Evolutionary conservation across 768 basidiomycete species (phyloP), one percentile per base, ranked within the genome.

Genomic region (Myochromella boudieri): DNA sequence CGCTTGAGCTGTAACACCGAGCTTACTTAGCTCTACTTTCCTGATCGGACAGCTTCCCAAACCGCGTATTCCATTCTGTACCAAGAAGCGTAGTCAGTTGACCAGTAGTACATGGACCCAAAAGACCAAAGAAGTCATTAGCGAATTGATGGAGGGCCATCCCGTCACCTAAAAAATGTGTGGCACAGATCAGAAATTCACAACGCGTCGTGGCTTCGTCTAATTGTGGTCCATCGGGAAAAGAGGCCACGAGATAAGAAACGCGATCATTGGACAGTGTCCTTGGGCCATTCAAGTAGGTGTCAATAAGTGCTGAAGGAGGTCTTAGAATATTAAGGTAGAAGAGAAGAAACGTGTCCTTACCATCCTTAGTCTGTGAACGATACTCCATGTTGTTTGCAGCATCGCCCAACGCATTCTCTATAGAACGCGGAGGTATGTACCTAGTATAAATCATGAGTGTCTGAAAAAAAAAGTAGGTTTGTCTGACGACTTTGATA

Each of bases 111-210:
- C 61, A 39, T 28, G 70, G 58, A 0, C 77, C 82, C 31, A 91
- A 68, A 3, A 92, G 68, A 14, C 68, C 63, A 60, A 91, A 85
- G 59, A 92, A 82, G 54, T 91, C 87, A 61, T 90, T 89, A 20
- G 86, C 87, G 51, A 85, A 87, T 49, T 79, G 75, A 64, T 92
- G 89, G 14, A 92, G 72, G 1, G 89, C 86, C 84, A 91, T 91
- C 17, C 91, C 91, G 60, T 94, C 91, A 15, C 89, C 90, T 37
- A 92, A 63, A 63, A 85, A 92, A 61, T 94, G 91, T 6, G 86
- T 80, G 3, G 86, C 83, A 53, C 84, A 84, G 38, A 94, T 76
- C 51, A 89, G 68, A 44, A 91, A 65, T 58, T 91, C 80, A 57
- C 74, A 82, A 42, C 77, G 25, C 44, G 62, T 37, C 45, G 55